Conservation (phyloP, 1,284 basidiomycete genomes). For the Puccinia hordei region DNA sequence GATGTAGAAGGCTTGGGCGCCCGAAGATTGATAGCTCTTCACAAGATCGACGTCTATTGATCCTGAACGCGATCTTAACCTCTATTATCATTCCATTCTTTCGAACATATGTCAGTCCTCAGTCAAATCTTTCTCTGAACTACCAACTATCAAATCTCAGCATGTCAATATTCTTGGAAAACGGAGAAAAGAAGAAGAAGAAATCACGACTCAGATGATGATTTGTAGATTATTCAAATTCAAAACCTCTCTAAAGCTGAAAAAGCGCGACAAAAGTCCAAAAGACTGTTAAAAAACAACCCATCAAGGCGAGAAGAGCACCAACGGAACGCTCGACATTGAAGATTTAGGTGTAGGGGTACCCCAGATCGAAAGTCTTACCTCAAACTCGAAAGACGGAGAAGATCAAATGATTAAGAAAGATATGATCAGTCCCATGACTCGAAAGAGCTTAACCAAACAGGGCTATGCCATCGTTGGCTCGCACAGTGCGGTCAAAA, state of each 20-base stretch:
- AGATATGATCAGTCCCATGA: conserved; percentile 51
- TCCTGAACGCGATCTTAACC: conserved; percentile 13
- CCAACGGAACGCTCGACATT: conserved; percentile 24
- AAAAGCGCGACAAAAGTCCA: conserved; percentile 34
- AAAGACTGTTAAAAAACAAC: conserved; percentile 2
- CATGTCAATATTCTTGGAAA: neutral
- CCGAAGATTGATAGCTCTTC: conserved; percentile 10
- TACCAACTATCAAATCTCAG: conserved; percentile 14
- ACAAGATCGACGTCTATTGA: conserved; percentile 36
- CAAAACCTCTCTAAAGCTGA: conserved; percentile 40
- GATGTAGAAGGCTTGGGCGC: conserved; percentile 31
- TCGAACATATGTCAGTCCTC: neutral
- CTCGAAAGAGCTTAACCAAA: conserved; percentile 51
- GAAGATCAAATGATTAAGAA: conserved; percentile 13
- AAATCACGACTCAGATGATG: conserved; percentile 16
- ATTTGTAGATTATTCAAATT: conserved; percentile 22
- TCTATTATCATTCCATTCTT: neutral
- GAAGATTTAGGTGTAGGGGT: conserved; percentile 49
- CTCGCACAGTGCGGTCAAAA: conserved; percentile 52
- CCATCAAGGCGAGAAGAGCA: neutral
- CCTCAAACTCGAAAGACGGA: neutral
- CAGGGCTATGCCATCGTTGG: conserved; percentile 52
- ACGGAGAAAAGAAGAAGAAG: conserved; percentile 33
- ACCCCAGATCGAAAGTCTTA: conserved; percentile 6
- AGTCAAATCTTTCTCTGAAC: conserved; percentile 27